Evolutionary conservation across 768 basidiomycete species (phyloP), one percentile per base, ranked within the genome.

Genomic region (Trametes cinnabarina): DNA sequence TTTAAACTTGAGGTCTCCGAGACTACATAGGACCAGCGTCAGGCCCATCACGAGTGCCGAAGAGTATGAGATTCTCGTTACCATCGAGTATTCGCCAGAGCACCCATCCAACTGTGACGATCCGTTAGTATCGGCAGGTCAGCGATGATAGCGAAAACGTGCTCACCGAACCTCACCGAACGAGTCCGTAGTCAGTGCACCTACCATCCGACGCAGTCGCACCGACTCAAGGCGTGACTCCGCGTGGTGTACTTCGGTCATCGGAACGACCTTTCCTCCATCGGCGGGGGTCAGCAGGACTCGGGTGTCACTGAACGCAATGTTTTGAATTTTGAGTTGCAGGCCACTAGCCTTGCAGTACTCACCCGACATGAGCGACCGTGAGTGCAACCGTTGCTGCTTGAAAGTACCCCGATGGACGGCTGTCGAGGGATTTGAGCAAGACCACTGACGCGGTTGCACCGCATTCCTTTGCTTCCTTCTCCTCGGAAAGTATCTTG

Each of bases 221-320:
- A 84, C 85, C 28, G 90, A 84, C 70, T 99, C 97, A 10, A 91
- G 79, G 32, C 86, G 86, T 22, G 92, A 82, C 65, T 98, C 96
- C n/a, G 94, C 89, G 69, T 98, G 96, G 69, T 99, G 97, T 26
- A 84, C 87, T 74, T 98, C 93, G 0, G 97, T 97, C 82, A 98
- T 90, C 1, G 92, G 82, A 44, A 81, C 75, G n/a, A 87, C 91
- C 43, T 78, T 74, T 1, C 94, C 94, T 28, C 81, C 83, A 19
- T 86, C 74, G 0, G 86, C 85, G 6, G 87, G 79, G 57, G 92
- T 92, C 39, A 99, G 74, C 12, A 98, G 71, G 4, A 94, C 91
- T 35, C 93, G 84, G 6, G 59, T 53, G 22, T 63, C 66, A 35
- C 65, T 63, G 20, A 47, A 9, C 8, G 35, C 12, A 49, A 37